Evolutionary conservation across 176 grass and related monocot species (phyloP), one percentile per base, ranked within the genome.

Genomic region (Cenchrus fungigraminus): DNA sequence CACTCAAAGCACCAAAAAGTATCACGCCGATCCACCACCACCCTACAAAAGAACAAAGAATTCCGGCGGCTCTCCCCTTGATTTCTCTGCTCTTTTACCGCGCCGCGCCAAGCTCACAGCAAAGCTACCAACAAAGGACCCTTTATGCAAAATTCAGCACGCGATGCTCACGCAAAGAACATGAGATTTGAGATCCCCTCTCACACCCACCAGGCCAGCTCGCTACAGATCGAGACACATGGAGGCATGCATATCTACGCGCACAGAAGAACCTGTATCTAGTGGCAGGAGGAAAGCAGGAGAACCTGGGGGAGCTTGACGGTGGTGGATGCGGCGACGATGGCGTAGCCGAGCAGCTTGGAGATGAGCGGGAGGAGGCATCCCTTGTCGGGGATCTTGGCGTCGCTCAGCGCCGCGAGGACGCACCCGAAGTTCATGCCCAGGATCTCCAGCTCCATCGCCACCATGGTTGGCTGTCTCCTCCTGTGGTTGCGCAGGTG

Each of bases 221-320:
- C 71, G 9, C 71, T 54, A 40, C 83, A 77, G 88, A 86, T 74
- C 79, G 71, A 69, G 15, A 65, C 46, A 65, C 25, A 37, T 9
- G 44, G 22, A 31, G 68, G 40, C 78, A 7, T 34, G 15, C 37
- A 67, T 77, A 42, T 47, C 22, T 83, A 67, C 43, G 51, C 40
- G 19, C 22, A 34, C 17, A 44, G 53, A 40, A 43, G 51, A 19
- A 40, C 28, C 15, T 32, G 14, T 3, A 37, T 45, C n/a, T 1
- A 20, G 56, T 3, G 40, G 45, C 47, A 68, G 20, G 46, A 1
- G 17, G 4, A 44, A 29, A 53, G 53, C 4, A 5, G 69, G 2
- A n/a, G 31, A 32, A 98, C 95, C 97, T 99, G 97, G 11, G 97
- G 93, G 49, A 99, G 85, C 83, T 99, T 99, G 81, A 96, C 93